Conservation (phyloP, 129 eudicot genomes). For the Arctium minus region DNA sequence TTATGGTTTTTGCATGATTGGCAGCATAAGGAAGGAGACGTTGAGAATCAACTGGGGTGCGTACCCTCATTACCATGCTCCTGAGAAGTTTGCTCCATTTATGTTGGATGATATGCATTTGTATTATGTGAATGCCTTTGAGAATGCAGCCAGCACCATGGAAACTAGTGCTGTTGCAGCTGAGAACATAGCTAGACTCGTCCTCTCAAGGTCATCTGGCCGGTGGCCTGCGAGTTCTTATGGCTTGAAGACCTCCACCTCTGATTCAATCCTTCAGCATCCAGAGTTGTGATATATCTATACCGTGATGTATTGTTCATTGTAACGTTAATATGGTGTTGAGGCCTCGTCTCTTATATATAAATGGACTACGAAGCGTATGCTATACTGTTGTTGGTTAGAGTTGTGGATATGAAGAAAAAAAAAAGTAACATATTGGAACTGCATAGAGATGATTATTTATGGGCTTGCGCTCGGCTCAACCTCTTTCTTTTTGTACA, state of each 20-base stretch:
- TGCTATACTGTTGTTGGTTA: not conserved
- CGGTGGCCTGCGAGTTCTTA: not conserved
- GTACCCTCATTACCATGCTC: constrained; percentile 95
- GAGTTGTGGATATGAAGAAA: not conserved
- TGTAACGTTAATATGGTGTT: constrained; percentile 15
- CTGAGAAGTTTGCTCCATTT: constrained; percentile 79
- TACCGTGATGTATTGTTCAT: not conserved
- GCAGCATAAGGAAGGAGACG: constrained; percentile 71
- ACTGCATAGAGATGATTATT: no score
- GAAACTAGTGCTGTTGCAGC: constrained; percentile 95
- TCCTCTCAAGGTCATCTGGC: constrained; percentile 52
- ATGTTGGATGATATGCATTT: constrained; percentile 67
- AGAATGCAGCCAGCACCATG: constrained; percentile 98
- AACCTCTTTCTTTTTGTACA: no score
- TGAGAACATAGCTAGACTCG: constrained; percentile 85
- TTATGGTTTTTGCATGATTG: not conserved
- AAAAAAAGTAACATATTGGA: no score
- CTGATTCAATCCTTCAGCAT: constrained; percentile 28
- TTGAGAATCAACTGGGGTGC: constrained; percentile 86
- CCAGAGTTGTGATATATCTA: constrained; percentile 21
- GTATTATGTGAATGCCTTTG: constrained; percentile 87
- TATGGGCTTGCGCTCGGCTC: no score
- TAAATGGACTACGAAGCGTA: not conserved
- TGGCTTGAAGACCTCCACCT: constrained; percentile 23
- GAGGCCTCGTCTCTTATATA: not conserved